Conservation (phyloP, 192 early-diverging fungal species). For the Mortierella antarctica region DNA sequence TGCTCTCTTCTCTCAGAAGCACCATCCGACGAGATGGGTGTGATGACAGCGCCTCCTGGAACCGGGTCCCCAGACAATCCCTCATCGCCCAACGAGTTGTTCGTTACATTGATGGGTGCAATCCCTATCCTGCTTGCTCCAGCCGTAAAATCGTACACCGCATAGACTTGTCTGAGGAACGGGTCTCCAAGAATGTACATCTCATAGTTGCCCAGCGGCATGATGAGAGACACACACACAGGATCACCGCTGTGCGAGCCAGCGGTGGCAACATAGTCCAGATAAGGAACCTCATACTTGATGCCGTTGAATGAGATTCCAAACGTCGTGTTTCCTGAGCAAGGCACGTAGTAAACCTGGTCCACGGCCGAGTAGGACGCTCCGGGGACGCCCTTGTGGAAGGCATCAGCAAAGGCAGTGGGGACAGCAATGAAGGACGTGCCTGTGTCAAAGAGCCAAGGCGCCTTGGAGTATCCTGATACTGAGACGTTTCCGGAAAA, state of each 20-base stretch:
- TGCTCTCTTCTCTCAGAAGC: background rate
- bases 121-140: slow-evolving; percentile 36
- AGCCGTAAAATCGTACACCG: slow-evolving; percentile 49
- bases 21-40: background rate
- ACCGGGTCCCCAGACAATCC: slow-evolving; percentile 39
- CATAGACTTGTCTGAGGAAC: slow-evolving; percentile 46
- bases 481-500: slow-evolving; percentile 9
- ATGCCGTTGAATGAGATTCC: slow-evolving; percentile 34
- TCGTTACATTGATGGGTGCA: slow-evolving; percentile 21
- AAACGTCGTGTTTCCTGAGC: slow-evolving; percentile 36
- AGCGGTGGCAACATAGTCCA: slow-evolving; percentile 29
- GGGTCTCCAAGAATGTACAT: slow-evolving; percentile 52
- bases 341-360: slow-evolving; percentile 31
- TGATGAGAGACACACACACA: slow-evolving; percentile 35
- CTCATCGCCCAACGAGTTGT: slow-evolving; percentile 21
- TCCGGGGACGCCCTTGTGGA: slow-evolving; percentile 43
- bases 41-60: slow-evolving; percentile 22
- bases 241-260: slow-evolving; percentile 5
- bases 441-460: slow-evolving; percentile 51
- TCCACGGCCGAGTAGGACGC: slow-evolving; percentile 12
- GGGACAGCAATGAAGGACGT: slow-evolving; percentile 54
- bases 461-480: slow-evolving; percentile 33
- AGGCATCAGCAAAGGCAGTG: slow-evolving; percentile 23
- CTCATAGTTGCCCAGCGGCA: slow-evolving; percentile 42
- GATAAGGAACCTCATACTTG: slow-evolving; percentile 41